Evolutionary conservation across 495 filamentous ascomycete species (phyloP), one percentile per base, ranked within the genome.

Genomic region (Penicillium crystallinum): DNA sequence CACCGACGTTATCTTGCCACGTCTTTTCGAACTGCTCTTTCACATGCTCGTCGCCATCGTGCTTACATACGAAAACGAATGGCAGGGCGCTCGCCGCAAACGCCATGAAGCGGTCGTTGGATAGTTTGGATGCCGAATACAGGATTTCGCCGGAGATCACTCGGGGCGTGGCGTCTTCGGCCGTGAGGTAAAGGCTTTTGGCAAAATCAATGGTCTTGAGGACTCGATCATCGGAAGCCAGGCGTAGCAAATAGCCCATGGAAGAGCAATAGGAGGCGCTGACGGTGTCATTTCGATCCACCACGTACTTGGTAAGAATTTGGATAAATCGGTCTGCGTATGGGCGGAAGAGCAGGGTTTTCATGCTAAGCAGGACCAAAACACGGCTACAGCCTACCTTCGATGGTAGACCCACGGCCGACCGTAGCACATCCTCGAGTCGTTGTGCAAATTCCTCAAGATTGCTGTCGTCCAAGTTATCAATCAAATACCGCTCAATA

Each of bases 251-350:
- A 67, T 98, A 98, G 2, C 92, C 93, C 31, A 88, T 79, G 8
- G 90, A 84, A 53, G 84, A 81, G 4, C 91, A 91, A 66, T 96
- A 98, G 5, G 84, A 88, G 41, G 84, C 83, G 61, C 82, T 87
- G 31, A 97, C 89, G 2, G 93, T 90, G 56, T 95, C 89, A 58
- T 97, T 98, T 23, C 87, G 83, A 64, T 97, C 93, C 10, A 92
- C 78, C 10, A 93, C 79, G 38, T 89, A 81, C 62, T 88, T 91
- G 56, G 86, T 79, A 44, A 95, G 76, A 11, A 87, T 69, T 56
- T 85, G 84, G 25, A 96, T 78, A 59, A 96, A 89, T 18, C 77
- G 67, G 58, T 90, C 84, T 14, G 88, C 86, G 67, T 91, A 84
- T 1, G 89, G 85, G 19, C 77, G 80, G 71, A 96, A 88, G 35